phyloP scores from a whole-genome alignment of 2,329 filamentous ascomycete genomes.

The Mycosphaerella arachidis region DNA sequence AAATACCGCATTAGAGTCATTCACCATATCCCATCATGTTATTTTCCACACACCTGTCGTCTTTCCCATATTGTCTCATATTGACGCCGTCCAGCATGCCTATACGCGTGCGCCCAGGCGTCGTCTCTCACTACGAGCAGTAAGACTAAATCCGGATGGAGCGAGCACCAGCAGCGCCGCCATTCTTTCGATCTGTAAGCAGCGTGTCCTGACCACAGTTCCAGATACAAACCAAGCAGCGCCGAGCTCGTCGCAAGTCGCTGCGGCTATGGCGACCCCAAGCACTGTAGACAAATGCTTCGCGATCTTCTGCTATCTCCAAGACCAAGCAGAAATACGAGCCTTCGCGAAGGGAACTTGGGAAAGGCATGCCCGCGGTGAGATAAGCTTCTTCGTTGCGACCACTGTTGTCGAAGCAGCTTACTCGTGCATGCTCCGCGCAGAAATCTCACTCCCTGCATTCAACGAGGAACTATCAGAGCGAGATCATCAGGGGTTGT shows the following conservation, averaged over 20 bases:
- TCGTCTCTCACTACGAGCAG: background rate
- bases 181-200: background rate
- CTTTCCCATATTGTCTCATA: background rate
- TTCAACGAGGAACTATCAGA: too few relatives aligned
- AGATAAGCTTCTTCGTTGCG: background rate
- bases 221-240: background rate
- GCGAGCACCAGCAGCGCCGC: background rate
- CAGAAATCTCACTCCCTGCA: too few relatives aligned
- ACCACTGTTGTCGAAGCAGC: too few relatives aligned
- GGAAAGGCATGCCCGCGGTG: background rate
- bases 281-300: too few relatives aligned
- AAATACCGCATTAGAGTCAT: background rate
- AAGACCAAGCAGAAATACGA: background rate
- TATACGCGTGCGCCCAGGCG: background rate
- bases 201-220: background rate
- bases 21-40: background rate
- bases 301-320: background rate
- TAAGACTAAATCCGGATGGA: background rate
- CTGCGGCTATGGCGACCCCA: constrained; percentile 1
- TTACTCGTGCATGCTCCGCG: too few relatives aligned
- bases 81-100: background rate
- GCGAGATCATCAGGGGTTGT: too few relatives aligned
- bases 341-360: background rate
- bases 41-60: background rate
- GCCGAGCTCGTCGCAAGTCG: background rate